These are phyloP conservation scores for Oryza glumipatula DNA, from an alignment of 176 grass and related monocot species.

Conservation along the genomic window DNA sequence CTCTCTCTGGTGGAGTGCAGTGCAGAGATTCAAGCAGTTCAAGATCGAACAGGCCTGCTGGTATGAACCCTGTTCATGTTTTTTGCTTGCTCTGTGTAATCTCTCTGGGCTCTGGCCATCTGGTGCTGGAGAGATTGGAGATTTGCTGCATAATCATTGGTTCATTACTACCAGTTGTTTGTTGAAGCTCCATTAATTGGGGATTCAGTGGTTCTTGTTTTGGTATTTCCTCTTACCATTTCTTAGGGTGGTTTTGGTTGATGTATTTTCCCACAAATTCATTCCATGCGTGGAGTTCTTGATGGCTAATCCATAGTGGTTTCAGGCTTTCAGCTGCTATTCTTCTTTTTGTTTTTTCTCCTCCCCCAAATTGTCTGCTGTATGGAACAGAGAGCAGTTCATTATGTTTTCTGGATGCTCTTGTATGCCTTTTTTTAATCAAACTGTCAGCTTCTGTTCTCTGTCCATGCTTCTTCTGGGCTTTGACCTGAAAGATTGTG, in stretches of 20 bases:
- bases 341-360: not conserved
- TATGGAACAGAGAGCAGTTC: not conserved
- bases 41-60: not conserved
- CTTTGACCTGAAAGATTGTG: constrained; percentile 22
- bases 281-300: not conserved
- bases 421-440: constrained; percentile 6
- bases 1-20: not conserved
- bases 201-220: constrained; percentile 9
- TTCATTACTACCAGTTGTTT: not conserved
- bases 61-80: constrained; percentile 6
- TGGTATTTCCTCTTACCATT: not conserved
- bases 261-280: constrained; percentile 3
- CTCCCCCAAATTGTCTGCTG: not conserved
- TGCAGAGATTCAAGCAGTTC: not conserved
- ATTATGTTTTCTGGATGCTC: no score
- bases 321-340: not conserved
- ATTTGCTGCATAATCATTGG: constrained; percentile 3
- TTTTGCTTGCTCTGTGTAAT: constrained; percentile 18
- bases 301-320: not conserved
- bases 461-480: not conserved
- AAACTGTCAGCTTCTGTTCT: not conserved
- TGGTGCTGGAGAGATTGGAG: not conserved
- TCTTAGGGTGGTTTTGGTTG: constrained; percentile 1
- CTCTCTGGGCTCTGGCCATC: not conserved
- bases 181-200: not conserved